Conservation (phyloP, 192 early-diverging fungal genomes). For the Linnemannia exigua region DNA sequence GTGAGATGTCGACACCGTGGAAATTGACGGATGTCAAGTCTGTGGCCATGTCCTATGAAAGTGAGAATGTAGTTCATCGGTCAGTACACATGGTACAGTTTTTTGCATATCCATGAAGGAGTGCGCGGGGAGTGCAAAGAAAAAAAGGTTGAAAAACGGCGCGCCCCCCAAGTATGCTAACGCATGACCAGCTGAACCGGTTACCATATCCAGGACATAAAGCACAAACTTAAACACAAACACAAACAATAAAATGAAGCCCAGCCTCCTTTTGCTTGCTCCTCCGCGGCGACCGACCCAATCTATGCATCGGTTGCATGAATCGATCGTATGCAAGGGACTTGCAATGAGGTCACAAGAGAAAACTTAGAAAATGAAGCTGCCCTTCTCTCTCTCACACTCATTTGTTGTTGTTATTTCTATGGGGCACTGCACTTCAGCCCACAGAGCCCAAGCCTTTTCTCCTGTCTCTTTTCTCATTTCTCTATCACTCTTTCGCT, state of each 20-base stretch:
- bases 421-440: neutral
- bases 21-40: slow-evolving; percentile 43
- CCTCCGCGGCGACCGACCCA: neutral
- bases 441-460: neutral
- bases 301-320: neutral
- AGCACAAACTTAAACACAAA: no score
- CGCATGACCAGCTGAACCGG: neutral
- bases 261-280: no score
- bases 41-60: slow-evolving; percentile 54
- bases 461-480: neutral
- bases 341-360: neutral
- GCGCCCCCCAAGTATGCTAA: neutral
- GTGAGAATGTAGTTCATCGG: neutral
- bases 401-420: neutral
- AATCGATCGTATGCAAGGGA: neutral
- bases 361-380: neutral
- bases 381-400: neutral
- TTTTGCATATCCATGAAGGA: no score
- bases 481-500: neutral
- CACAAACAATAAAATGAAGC: no score
- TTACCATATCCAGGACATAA: no score
- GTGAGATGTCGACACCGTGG: slow-evolving; percentile 54
- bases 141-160: neutral
- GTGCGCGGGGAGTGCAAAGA: neutral
- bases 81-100: slow-evolving; percentile 18